Base-by-base conservation (phyloP, 2,329 filamentous ascomycete species). In the Aspergillus tamarii region DNA sequence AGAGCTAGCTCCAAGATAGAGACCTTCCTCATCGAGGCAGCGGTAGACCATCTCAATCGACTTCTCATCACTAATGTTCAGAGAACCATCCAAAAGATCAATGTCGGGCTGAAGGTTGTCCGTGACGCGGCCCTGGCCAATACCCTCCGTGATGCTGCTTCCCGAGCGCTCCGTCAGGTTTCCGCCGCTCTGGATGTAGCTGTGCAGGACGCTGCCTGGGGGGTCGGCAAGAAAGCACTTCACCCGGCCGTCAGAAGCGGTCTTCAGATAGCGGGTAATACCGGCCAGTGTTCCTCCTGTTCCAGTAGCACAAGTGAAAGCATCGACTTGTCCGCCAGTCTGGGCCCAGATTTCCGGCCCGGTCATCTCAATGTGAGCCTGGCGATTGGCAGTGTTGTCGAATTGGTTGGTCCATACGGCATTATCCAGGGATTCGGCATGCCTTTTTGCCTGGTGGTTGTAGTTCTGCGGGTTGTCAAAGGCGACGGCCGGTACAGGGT, bases 381-480 rank as follows among this genome's bases (percentile, higher is more conserved):
- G 89, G 59, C 95, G 87, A 81, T 99, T 99, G 59, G 95, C 95
- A 59, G 86, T 89, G 83, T 99, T 99, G 78, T 99, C 95, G 81
- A 99, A 99, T 82, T 99, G 95, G 81, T 99, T 96, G 52, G 95
- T 99, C 95, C 95, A 99, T 16, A 98, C 94, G 10, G 94, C 93
- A 73, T 95, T 95, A 19, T 92, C 89, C 56, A 96, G 81, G 3
- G 84, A 79, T 77, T 95, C 93, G n/a, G 95, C 95, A 80, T 98
- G 94, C 48, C 94, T 84, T 64, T 86, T 87, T 5, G 95, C 95
- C 83, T 97, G 94, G 81, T 98, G 94, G 82, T 99, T 99, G 85
- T 98, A 99, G 82, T 99, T 99, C 52, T 93, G 84, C 19, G 93
- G 92, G 82, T 98, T 92, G 67, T 98, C 94, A 74, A 96, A 98